These are phyloP conservation scores for Diaporthe amygdali DNA, from an alignment of 2,329 filamentous ascomycete species.

Conservation along the genomic window DNA sequence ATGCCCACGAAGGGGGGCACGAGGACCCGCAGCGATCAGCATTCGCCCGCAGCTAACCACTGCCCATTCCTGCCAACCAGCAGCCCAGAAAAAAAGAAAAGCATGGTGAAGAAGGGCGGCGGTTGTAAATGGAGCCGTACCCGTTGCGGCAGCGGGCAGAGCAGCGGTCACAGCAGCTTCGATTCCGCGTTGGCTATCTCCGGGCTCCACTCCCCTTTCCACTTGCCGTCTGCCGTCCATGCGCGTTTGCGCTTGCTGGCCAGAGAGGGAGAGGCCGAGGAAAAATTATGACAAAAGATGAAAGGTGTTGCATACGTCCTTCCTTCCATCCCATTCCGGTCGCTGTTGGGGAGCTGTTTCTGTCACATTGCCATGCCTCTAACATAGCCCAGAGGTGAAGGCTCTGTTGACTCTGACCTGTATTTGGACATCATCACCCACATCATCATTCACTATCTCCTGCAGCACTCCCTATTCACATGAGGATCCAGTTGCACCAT, in stretches of 20 bases:
- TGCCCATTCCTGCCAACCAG: not conserved
- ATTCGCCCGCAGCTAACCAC: not conserved
- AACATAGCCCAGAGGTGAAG: not conserved
- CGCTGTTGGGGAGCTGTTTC: not conserved
- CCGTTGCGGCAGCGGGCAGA: not conserved
- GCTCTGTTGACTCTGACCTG: not conserved
- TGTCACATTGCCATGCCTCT: not conserved
- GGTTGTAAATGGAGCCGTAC: slow-evolving; percentile 8
- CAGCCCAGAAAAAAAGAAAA: not conserved
- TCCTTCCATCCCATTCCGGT: not conserved
- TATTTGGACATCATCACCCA: not conserved
- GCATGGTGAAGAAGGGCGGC: not conserved
- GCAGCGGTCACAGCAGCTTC: not conserved
- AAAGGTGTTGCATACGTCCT: not conserved
- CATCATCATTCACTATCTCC: not conserved
- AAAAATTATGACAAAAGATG: not conserved
- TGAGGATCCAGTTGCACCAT: not conserved
- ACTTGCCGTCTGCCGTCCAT: not conserved
- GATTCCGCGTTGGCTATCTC: not conserved
- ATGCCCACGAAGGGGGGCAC: not conserved
- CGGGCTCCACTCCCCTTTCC: not conserved
- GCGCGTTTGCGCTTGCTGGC: not conserved
- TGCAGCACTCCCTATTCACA: not conserved
- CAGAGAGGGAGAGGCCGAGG: not conserved
- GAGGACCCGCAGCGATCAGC: not conserved